These are phyloP conservation scores for Phytophthora litchii DNA, from an alignment of 352 stramenopile species.

Conservation along the genomic window DNA sequence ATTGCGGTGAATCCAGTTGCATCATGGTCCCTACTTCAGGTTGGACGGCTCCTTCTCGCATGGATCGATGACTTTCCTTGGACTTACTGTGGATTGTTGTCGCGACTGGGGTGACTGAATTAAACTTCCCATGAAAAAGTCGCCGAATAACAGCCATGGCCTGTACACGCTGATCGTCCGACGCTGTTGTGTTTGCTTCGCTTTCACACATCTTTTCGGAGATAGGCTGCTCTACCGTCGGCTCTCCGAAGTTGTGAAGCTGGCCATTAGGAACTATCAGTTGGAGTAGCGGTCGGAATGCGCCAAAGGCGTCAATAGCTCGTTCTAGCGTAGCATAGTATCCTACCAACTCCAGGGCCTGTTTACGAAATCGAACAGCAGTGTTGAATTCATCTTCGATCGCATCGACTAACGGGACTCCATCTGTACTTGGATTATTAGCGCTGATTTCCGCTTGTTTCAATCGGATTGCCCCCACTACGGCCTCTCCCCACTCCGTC, in stretches of 20 bases:
- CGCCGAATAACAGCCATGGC: conserved; percentile 25
- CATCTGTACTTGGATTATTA: neutral
- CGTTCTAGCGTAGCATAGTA: conserved; percentile 34
- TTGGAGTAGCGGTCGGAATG: conserved; percentile 53
- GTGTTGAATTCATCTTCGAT: conserved; percentile 6
- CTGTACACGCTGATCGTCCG: conserved; percentile 11
- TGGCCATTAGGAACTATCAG: conserved; percentile 63
- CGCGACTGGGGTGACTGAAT: conserved; percentile 6
- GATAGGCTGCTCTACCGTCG: neutral
- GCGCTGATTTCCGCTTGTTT: conserved; percentile 32
- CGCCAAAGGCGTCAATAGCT: conserved; percentile 36
- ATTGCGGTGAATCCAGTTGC: conserved; percentile 5
- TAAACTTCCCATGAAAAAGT: conserved; percentile 18
- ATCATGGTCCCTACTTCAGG: conserved; percentile 11
- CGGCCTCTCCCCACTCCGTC: conserved; percentile 44
- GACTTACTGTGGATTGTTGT: conserved; percentile 1
- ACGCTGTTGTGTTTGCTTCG: neutral
- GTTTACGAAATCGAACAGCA: conserved; percentile 16
- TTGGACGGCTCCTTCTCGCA: conserved; percentile 6
- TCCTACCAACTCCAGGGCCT: conserved; percentile 35
- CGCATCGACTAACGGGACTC: neutral
- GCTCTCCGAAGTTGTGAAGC: conserved; percentile 23
- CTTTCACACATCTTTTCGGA: conserved; percentile 5
- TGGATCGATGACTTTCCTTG: conserved; percentile 5
- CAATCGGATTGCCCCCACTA: conserved; percentile 40